Evolutionary conservation across 305 asterid genomes (phyloP), one percentile per base, ranked within the genome.

Genomic region (Fraxinus albicans): DNA sequence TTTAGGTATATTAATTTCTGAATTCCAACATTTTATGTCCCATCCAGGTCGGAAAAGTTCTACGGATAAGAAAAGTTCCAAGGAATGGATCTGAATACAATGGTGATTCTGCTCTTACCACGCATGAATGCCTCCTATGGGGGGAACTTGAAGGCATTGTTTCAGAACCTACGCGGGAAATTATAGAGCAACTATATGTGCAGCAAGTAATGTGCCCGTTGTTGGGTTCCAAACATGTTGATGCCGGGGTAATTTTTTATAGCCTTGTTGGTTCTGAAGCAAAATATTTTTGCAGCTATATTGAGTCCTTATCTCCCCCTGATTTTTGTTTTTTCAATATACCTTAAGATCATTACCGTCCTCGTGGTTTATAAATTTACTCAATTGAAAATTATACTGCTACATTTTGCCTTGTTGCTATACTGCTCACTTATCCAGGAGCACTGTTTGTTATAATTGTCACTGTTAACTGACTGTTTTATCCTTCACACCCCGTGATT

Each of bases 141-240:
- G 87, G 89, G 85, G 90, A 88, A 73, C 86, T 80, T 40, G 87
- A 88, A 85, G 94, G 88, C 80, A 90, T 96, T 79, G 89, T 86
- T 85, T 87, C 96, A 76, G 97, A 97, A 33, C 92, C 94, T 42
- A 91, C 95, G 27, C 91, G 90, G 86, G 97, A 96, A 83, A 84
- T 87, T 75, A 96, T 92, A 7, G 93, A 90, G 88, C 97, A 92
- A 75, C 80, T 86, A 77, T 96, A 91, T 81, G 98, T 90, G 85
- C 84, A 93, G 83, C 91, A 90, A 83, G 93, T 93, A 84, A 94
- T 96, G 91, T 82, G 89, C 78, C 93, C 96, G 2, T 83, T 93
- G 85, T 87, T 94, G 88, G 99, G 98, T 77, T 81, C 94, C 76
- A 88, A 90, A 80, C 98, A 96, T 83, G 95, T 94, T 87, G 98